Base-by-base conservation (phyloP, 345 rosid species). In the Hibiscus trionum region DNA sequence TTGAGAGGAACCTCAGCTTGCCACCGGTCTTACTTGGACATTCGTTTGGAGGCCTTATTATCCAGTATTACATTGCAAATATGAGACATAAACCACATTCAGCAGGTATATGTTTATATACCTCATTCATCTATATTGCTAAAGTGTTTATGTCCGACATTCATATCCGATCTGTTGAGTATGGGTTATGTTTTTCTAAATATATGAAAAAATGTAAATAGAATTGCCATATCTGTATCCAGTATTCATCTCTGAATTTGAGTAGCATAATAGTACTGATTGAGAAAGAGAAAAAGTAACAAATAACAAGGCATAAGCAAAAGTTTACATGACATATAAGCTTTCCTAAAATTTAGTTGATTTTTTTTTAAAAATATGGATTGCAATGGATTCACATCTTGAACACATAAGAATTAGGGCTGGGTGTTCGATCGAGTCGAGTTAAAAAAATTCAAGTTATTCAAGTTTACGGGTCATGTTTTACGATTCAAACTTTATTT, bases 1-100 rank as follows among this genome's bases (percentile, higher is more conserved):
- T 93, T 24, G 71, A 83, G 75, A 80, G 83, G 70, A 85, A 79
- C 44, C 82, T 91, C 73, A 67, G 64, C 61, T 60, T 37, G 55
- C 91, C 86, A 9, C 97, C 98, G 5, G 87, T 90, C 21, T 82
- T 91, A 77, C 80, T 91, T 69, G 97, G 97, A 6, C 98, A 93
- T 77, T 93, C 98, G 60, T 91, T 91, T 73, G 98, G 97, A 76
- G 98, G 96, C 74, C 86, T 91, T 31, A 86, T 90, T 67, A 86
- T 91, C 77, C 96, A 93, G 72, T 86, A 81, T 72, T 91, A 90
- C 80, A 78, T 93, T 71, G 88, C 97, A 66, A 83, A 81, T 49
- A 82, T 86, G 26, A 73, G 78, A 73, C 84, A 77, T 65, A 69
- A 71, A 61, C 75, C 69, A 31, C 11, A 27, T 6, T 64, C 64